phyloP scores from a whole-genome alignment of 225 moss, liverwort and hornwort genomes.

The Neckera pumila region DNA sequence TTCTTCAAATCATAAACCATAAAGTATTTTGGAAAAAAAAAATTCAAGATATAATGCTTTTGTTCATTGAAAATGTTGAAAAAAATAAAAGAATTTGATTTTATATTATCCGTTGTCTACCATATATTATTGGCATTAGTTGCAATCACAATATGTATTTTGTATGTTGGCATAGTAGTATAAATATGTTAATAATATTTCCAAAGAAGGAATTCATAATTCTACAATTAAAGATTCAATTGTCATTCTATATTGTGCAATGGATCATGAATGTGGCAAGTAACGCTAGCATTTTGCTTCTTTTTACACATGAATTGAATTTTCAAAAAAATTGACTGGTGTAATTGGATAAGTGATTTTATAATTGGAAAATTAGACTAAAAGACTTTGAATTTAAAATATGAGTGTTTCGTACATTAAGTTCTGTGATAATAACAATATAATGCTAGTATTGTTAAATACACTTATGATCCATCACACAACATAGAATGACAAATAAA shows the following conservation, averaged over 20 bases:
- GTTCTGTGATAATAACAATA: neutral
- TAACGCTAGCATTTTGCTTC: neutral
- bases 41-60: too few relatives aligned
- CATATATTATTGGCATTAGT: neutral
- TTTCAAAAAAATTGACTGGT: neutral
- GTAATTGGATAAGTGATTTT: neutral
- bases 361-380: neutral
- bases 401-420: neutral
- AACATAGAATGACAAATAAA: neutral
- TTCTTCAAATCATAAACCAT: neutral
- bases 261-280: neutral
- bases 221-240: neutral
- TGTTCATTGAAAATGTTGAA: neutral
- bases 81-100: too few relatives aligned
- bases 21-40: neutral
- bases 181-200: neutral
- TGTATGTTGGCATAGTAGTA: neutral
- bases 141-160: neutral
- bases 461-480: neutral
- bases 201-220: neutral
- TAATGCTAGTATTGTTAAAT: neutral
- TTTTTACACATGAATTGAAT: neutral
- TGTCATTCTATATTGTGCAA: neutral
- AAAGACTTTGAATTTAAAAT: neutral
- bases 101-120: neutral